These are phyloP conservation scores for Kodamaea sp. DNA, from an alignment of 1,139 yeast genomes.

Conservation along the genomic window DNA sequence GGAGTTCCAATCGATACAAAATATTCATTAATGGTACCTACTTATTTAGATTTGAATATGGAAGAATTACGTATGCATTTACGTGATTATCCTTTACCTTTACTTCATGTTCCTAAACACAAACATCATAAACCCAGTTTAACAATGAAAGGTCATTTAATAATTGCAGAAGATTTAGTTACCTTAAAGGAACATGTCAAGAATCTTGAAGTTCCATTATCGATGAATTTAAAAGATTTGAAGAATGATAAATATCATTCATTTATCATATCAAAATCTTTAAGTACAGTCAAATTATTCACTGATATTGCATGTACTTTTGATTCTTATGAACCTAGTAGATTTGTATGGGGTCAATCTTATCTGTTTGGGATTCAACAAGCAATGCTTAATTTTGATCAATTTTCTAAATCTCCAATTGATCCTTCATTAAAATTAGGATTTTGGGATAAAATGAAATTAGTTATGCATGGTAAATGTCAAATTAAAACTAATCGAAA, in stretches of 20 bases:
- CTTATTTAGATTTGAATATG: constrained; percentile 45
- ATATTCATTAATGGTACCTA: constrained; percentile 69
- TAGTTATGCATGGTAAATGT: constrained; percentile 48
- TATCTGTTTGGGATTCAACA: constrained; percentile 84
- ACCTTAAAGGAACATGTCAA: constrained; percentile 48
- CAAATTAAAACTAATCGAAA: constrained; percentile 33
- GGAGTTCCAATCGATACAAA: constrained; percentile 71
- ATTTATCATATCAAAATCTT: constrained; percentile 68
- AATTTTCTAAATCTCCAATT: constrained; percentile 78
- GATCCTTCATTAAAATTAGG: constrained; percentile 57
- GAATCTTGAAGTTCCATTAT: constrained; percentile 59
- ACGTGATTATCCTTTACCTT: constrained; percentile 69
- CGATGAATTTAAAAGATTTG: constrained; percentile 16
- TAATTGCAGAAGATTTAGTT: constrained; percentile 46
- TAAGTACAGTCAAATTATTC: constrained; percentile 71
- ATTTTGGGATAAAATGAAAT: constrained; percentile 56
- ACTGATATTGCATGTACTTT: constrained; percentile 58
- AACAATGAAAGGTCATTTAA: constrained; percentile 44
- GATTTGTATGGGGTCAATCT: constrained; percentile 83
- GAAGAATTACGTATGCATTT: constrained; percentile 53
- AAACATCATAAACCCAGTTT: constrained; percentile 23
- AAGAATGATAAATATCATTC: constrained; percentile 46
- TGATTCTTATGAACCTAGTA: constrained; percentile 55
- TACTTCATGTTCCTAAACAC: constrained; percentile 35
- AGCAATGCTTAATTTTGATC: constrained; percentile 73